These are phyloP conservation scores for Diospyros kaki DNA, from an alignment of 148 eudicot genomes.

Conservation along the genomic window DNA sequence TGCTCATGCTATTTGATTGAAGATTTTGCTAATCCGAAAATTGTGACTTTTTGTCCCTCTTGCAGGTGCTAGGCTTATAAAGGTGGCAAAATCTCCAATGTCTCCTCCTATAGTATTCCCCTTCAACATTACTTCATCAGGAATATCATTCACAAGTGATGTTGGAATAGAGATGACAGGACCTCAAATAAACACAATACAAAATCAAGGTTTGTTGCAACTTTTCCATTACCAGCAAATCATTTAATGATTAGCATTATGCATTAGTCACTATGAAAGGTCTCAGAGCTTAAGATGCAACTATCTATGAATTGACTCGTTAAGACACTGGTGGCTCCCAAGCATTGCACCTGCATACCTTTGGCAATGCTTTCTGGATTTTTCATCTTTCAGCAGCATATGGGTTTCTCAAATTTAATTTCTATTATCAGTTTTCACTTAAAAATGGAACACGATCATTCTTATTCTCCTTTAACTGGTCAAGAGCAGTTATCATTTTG, in stretches of 20 bases:
- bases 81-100: slow-evolving; percentile 88
- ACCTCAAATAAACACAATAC: slow-evolving; percentile 60
- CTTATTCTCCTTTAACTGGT: too few species aligned
- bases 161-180: slow-evolving; percentile 64
- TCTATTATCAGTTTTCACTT: not conserved
- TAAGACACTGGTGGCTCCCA: too few species aligned
- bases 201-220: slow-evolving; percentile 32
- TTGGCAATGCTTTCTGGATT: not conserved
- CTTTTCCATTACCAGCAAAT: not conserved
- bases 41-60: not conserved
- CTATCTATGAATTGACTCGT: not conserved
- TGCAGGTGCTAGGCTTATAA: slow-evolving; percentile 74
- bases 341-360: too few species aligned
- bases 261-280: not conserved
- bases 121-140: slow-evolving; percentile 28
- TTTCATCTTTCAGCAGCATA: not conserved
- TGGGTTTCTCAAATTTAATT: not conserved
- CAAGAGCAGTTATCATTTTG: too few species aligned
- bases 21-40: too few species aligned
- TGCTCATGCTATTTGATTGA: too few species aligned
- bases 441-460: too few species aligned
- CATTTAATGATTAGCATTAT: not conserved
- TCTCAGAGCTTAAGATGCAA: not conserved
- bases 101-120: slow-evolving; percentile 76
- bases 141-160: slow-evolving; percentile 58